Conservation (phyloP, 768 basidiomycete species). For the Amanita exitialis region DNA sequence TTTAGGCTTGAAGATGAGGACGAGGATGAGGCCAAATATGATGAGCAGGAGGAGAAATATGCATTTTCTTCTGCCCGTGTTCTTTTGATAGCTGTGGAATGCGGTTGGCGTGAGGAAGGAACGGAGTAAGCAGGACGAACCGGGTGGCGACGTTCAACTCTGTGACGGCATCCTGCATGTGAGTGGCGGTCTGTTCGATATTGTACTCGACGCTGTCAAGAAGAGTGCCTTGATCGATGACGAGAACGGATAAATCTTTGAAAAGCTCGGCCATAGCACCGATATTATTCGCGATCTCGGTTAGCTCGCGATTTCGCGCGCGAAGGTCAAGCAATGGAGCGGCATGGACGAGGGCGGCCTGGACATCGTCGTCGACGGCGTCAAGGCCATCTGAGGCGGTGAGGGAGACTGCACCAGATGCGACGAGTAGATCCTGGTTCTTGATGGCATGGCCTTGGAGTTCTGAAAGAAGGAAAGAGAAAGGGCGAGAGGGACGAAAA, state of each 20-base stretch:
- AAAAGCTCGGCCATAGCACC: constrained; percentile 89
- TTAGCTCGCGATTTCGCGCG: constrained; percentile 58
- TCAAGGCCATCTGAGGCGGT: constrained; percentile 75
- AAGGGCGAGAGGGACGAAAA: constrained; percentile 10
- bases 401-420: constrained; percentile 77
- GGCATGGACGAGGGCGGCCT: constrained; percentile 48
- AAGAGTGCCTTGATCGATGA: constrained; percentile 97
- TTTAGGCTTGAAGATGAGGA: constrained; percentile 90
- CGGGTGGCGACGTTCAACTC: constrained; percentile 76
- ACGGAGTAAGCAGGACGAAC: constrained; percentile 25
- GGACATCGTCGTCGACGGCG: constrained; percentile 85
- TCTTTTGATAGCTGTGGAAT: constrained; percentile 74
- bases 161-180: constrained; percentile 74
- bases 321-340: constrained; percentile 30
- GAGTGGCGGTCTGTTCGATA: constrained; percentile 81
- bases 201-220: constrained; percentile 97
- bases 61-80: constrained; percentile 85
- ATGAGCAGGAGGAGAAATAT: constrained; percentile 87
- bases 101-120: constrained; percentile 7
- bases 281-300: constrained; percentile 88
- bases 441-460: constrained; percentile 97
- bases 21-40: constrained; percentile 79
- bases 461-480: constrained; percentile 35
- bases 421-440: constrained; percentile 88
- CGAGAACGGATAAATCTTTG: constrained; percentile 85